Percentiles rank a stretch among this genome's conserved stretches.
phyloP scores from a whole-genome alignment of 2,329 filamentous ascomycete species.

The Harringtonia aguacate region DNA sequence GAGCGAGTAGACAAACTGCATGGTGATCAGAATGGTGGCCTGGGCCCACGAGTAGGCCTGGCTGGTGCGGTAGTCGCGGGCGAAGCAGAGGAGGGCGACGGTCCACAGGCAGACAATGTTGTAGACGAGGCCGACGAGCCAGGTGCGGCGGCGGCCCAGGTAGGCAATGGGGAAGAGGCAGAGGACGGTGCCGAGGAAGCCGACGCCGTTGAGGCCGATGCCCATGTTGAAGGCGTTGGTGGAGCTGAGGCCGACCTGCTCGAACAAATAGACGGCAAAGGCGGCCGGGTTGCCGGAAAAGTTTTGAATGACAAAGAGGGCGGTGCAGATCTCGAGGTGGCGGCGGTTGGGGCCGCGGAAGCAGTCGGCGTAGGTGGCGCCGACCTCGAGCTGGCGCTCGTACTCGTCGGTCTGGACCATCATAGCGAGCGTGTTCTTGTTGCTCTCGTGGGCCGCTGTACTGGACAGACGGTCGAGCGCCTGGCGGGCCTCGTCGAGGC shows the following conservation, averaged over 20 bases:
- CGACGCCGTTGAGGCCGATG: constrained; percentile 6
- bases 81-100: constrained; percentile 4
- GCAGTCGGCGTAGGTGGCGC: constrained; percentile 34
- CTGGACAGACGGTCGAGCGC: constrained; percentile 31
- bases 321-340: constrained; percentile 15
- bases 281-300: constrained; percentile 10
- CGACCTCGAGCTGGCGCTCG: constrained; percentile 34
- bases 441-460: constrained; percentile 18
- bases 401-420: constrained; percentile 44
- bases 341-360: constrained; percentile 32
- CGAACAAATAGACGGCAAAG: constrained; percentile 12
- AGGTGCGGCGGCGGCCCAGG: constrained; percentile 5
- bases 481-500: constrained; percentile 23
- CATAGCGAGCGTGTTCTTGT: constrained; percentile 35
- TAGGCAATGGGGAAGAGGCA: not conserved
- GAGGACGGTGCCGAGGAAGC: constrained; percentile 4
- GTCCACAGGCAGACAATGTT: constrained; percentile 3
- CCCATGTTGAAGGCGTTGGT: constrained; percentile 12
- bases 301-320: constrained; percentile 10
- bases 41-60: not conserved
- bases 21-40: constrained; percentile 1
- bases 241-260: constrained; percentile 11
- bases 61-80: constrained; percentile 4
- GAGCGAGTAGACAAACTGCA: constrained; percentile 3
- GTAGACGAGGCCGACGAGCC: constrained; percentile 1